Conservation (phyloP, 148 eudicot species). For the Amaranthus hypochondriacus region DNA sequence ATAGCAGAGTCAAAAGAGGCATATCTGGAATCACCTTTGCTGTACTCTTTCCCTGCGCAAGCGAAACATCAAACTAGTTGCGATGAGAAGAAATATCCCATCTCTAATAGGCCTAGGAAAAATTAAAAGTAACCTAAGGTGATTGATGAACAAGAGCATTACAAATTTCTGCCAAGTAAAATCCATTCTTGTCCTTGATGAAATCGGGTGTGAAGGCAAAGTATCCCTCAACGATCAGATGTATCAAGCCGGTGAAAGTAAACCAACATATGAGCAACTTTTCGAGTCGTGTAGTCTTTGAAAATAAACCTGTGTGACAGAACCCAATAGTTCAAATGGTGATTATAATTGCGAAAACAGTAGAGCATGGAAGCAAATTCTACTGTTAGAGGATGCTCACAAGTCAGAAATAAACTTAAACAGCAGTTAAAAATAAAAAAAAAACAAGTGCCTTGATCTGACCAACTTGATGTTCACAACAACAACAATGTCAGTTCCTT, state of each 20-base stretch:
- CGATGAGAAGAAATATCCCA: not conserved
- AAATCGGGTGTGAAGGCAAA: conserved; percentile 82
- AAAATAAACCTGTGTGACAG: conserved; percentile 38
- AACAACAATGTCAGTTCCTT: no score
- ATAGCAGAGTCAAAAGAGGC: conserved; percentile 67
- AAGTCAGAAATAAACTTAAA: not conserved
- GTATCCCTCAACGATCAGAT: conserved; percentile 80
- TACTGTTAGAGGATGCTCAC: no score
- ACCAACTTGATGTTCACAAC: no score
- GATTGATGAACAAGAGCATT: conserved; percentile 29
- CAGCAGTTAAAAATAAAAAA: not conserved
- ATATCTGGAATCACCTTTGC: conserved; percentile 93
- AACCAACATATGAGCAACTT: conserved; percentile 91
- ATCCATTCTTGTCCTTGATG: conserved; percentile 52
- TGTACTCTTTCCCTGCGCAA: conserved; percentile 83
- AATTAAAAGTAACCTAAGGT: not conserved
- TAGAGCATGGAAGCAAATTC: not conserved
- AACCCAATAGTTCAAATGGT: not conserved
- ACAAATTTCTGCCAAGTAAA: conserved; percentile 86
- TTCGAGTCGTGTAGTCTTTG: conserved; percentile 51
- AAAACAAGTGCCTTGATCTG: not conserved
- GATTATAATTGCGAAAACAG: not conserved
- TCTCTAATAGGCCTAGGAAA: not conserved
- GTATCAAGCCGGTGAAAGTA: conserved; percentile 78
- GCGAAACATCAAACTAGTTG: conserved; percentile 1